Evolutionary conservation across 129 eudicot genomes (phyloP).

Genomic region (Sambucus nigra): DNA sequence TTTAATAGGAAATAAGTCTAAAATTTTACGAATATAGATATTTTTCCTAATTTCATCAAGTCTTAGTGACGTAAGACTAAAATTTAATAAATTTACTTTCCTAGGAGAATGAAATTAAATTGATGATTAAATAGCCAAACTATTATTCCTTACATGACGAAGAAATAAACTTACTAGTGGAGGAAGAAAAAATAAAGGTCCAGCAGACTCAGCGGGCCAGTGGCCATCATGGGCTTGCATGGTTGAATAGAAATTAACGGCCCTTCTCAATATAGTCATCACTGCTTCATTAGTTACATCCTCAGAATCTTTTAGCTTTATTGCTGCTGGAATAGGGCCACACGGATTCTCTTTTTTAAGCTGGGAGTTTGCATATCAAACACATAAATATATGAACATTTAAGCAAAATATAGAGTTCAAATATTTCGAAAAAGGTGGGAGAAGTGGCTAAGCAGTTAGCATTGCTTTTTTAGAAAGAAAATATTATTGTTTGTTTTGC

Average conservation of each 20-base stretch:
- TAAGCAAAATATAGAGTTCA: not conserved
- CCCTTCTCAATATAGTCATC: slow-evolving; percentile 36
- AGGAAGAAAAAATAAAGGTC: slow-evolving; percentile 60
- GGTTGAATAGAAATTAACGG: slow-evolving; percentile 40
- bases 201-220: slow-evolving; percentile 76
- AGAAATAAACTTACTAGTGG: slow-evolving; percentile 28
- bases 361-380: slow-evolving; percentile 14
- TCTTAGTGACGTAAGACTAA: too few relatives aligned
- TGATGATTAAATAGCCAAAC: too few relatives aligned
- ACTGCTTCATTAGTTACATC: slow-evolving; percentile 35
- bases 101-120: too few relatives aligned
- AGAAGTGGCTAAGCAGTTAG: too few relatives aligned
- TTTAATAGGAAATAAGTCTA: too few relatives aligned
- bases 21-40: too few relatives aligned
- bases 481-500: not conserved
- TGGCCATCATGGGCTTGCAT: slow-evolving; percentile 63
- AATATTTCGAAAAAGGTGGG: not conserved
- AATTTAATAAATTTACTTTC: too few relatives aligned
- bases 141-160: too few relatives aligned
- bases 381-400: not conserved
- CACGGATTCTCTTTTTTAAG: slow-evolving; percentile 38
- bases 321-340: slow-evolving; percentile 11
- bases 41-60: too few relatives aligned
- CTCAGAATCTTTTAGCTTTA: slow-evolving; percentile 30
- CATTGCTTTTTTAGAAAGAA: not conserved